Conservation (phyloP, 139 green algal species). For the Micractinium sp. region DNA sequence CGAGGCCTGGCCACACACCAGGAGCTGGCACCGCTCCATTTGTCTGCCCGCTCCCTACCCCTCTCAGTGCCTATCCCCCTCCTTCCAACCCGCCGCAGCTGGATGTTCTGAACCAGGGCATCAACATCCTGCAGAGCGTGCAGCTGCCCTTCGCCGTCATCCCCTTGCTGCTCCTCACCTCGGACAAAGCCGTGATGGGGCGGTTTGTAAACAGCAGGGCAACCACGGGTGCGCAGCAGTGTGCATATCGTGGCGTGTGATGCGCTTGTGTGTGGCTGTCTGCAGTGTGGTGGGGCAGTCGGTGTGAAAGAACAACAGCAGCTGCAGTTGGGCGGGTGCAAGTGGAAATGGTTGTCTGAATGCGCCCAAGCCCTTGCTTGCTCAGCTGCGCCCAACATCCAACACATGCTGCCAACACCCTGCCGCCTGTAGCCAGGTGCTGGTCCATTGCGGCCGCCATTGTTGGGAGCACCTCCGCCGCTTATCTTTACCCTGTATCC, state of each 20-base stretch:
- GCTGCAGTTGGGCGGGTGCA: background rate
- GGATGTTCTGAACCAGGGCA: conserved; percentile 67
- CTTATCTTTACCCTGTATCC: background rate
- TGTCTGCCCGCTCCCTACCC: too few relatives aligned
- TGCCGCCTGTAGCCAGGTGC: too few relatives aligned
- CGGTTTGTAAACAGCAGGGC: conserved; percentile 37
- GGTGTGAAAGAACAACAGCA: too few relatives aligned
- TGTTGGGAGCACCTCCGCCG: background rate
- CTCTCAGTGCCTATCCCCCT: background rate
- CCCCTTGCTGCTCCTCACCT: conserved; percentile 45
- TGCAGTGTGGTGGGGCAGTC: background rate
- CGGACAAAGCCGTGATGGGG: conserved; percentile 29
- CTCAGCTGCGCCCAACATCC: too few relatives aligned
- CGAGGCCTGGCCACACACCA: too few relatives aligned
- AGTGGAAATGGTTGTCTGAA: too few relatives aligned
- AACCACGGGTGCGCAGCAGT: background rate
- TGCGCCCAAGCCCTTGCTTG: too few relatives aligned
- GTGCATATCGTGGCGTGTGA: background rate
- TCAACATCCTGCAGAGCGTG: conserved; percentile 72
- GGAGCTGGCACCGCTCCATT: too few relatives aligned
- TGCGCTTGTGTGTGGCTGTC: background rate
- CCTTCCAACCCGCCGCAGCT: conserved; percentile 33
- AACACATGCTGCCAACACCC: too few relatives aligned
- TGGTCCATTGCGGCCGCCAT: background rate
- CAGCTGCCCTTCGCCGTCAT: conserved; percentile 71